Conservation (phyloP, 306 rosid genomes). For the Inga leiocalycina region DNA sequence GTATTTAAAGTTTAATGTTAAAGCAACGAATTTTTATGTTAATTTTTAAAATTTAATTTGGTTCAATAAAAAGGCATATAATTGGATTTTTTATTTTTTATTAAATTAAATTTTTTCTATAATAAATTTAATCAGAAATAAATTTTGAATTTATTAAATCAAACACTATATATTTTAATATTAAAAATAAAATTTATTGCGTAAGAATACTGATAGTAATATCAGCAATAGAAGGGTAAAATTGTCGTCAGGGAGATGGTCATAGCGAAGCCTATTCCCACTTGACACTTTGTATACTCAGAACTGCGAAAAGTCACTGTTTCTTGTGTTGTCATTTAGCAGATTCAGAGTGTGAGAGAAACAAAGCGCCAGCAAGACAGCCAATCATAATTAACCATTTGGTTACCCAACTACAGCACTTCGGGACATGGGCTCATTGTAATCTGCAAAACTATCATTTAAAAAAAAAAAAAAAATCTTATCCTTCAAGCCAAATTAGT, state of each 20-base stretch:
- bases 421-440: conserved; percentile 62
- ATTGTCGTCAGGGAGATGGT: conserved; percentile 12
- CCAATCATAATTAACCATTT: conserved; percentile 48
- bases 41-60: too few species aligned
- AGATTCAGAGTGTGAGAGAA: conserved; percentile 31
- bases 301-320: conserved; percentile 68
- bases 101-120: too few species aligned
- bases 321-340: conserved; percentile 77
- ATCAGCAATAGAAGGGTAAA: conserved; percentile 10
- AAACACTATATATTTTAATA: too few species aligned
- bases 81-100: too few species aligned
- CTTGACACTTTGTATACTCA: conserved; percentile 41
- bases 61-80: too few species aligned
- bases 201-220: too few species aligned
- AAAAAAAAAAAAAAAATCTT: neutral
- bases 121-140: too few species aligned
- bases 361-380: conserved; percentile 39
- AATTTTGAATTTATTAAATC: too few species aligned
- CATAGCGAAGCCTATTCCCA: conserved; percentile 27
- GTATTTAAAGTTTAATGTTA: too few species aligned
- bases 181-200: too few species aligned
- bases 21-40: too few species aligned
- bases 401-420: conserved; percentile 53
- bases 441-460: conserved; percentile 32
- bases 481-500: neutral